These are phyloP conservation scores for Primulina eburnea DNA, from an alignment of 257 asterid species.

Conservation along the genomic window DNA sequence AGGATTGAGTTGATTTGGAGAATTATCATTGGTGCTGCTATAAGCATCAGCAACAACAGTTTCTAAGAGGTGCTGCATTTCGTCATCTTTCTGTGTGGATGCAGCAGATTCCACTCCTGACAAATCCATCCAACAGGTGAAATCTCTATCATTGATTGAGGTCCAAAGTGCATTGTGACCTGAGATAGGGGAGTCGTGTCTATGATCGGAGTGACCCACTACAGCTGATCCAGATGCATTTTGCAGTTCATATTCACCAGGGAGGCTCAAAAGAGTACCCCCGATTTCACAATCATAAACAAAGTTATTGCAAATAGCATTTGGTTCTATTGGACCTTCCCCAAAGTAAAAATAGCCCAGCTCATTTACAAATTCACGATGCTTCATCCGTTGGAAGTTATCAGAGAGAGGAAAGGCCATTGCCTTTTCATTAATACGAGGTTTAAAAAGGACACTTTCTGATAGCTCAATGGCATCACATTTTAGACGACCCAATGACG, in stretches of 20 bases:
- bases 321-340: constrained; percentile 29
- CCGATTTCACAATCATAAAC: constrained; percentile 26
- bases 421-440: background rate
- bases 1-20: constrained; percentile 31
- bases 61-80: constrained; percentile 39
- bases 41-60: constrained; percentile 34
- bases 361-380: constrained; percentile 29
- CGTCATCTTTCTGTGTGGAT: constrained; percentile 31
- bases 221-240: constrained; percentile 42
- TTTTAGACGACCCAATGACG: constrained; percentile 35
- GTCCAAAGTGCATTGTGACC: constrained; percentile 26
- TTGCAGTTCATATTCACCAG: constrained; percentile 45
- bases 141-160: constrained; percentile 29
- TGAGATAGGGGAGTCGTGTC: constrained; percentile 28
- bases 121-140: constrained; percentile 23
- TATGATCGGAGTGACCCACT: constrained; percentile 22
- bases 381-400: constrained; percentile 22
- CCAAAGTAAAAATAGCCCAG: too few relatives aligned
- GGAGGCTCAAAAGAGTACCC: constrained; percentile 36
- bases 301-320: constrained; percentile 23
- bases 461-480: constrained; percentile 31
- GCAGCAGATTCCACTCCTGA: constrained; percentile 36
- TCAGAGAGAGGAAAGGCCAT: constrained; percentile 32
- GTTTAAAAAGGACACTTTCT: constrained; percentile 7
- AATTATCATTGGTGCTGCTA: constrained; percentile 35